Percentiles rank a stretch among this genome's conserved stretches.
Evolutionary conservation across 139 green algal genomes (phyloP).

Genomic region (Tetraselmis chui): DNA sequence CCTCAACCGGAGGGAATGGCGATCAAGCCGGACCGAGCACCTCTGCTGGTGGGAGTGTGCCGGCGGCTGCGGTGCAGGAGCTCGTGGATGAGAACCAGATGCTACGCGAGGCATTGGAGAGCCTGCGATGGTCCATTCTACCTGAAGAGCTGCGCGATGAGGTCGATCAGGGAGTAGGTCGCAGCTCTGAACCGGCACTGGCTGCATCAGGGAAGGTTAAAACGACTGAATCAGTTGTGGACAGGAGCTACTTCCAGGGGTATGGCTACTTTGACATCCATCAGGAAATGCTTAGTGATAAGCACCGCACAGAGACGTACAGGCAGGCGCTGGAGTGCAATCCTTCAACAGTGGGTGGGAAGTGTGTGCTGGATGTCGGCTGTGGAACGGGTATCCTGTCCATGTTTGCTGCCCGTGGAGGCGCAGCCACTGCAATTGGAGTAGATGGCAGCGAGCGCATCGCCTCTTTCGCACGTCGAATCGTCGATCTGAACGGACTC

Average conservation of each 20-base stretch:
- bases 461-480: constrained; percentile 41
- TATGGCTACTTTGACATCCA: constrained; percentile 90
- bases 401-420: constrained; percentile 80
- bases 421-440: constrained; percentile 64
- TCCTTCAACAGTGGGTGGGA: constrained; percentile 53
- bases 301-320: constrained; percentile 77
- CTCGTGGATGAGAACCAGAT: constrained; percentile 15
- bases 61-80: background rate
- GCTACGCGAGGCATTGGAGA: constrained; percentile 17
- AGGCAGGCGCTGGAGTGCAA: constrained; percentile 70
- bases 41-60: background rate
- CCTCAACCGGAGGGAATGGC: constrained; percentile 18
- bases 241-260: constrained; percentile 80
- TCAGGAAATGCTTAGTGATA: constrained; percentile 80
- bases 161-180: background rate
- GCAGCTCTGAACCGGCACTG: constrained; percentile 3
- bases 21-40: constrained; percentile 21
- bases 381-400: constrained; percentile 92
- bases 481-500: background rate
- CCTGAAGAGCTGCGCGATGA: background rate
- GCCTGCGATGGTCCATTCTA: constrained; percentile 9
- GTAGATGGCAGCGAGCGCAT: constrained; percentile 48
- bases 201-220: background rate
- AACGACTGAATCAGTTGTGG: constrained; percentile 29
- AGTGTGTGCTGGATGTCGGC: constrained; percentile 83